Percentiles rank a stretch among this genome's conserved stretches.
Evolutionary conservation across 352 stramenopile genomes (phyloP).

Genomic region (Pythium scleroteichum): DNA sequence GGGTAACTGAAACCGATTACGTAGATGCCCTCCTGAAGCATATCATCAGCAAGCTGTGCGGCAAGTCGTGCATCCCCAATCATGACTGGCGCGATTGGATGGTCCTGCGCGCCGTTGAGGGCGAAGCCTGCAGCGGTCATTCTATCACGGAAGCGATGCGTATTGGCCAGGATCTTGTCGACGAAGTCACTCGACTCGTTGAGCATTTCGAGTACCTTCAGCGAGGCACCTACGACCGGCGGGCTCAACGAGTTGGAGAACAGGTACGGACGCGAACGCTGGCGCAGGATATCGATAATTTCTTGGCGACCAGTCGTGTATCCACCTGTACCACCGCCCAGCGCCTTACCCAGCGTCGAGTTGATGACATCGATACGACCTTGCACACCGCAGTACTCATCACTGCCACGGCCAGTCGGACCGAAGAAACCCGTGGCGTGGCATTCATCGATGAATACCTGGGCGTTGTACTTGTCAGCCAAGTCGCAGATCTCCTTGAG

Average conservation of each 20-base stretch:
- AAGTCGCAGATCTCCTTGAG: constrained; percentile 90
- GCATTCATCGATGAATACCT: constrained; percentile 94
- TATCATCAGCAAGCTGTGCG: constrained; percentile 88
- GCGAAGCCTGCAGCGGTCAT: constrained; percentile 91
- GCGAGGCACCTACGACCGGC: constrained; percentile 91
- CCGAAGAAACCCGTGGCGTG: constrained; percentile 95
- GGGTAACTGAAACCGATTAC: constrained; percentile 95
- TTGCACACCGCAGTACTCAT: constrained; percentile 90
- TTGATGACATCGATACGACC: constrained; percentile 94
- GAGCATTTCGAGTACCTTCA: constrained; percentile 94
- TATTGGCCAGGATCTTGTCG: constrained; percentile 88
- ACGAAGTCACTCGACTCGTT: constrained; percentile 83
- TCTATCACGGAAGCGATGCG: constrained; percentile 89
- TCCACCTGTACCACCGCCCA: constrained; percentile 91
- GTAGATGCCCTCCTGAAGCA: constrained; percentile 93
- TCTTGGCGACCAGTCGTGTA: constrained; percentile 92
- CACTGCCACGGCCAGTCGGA: constrained; percentile 87
- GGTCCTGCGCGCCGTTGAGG: constrained; percentile 84
- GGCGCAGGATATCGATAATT: constrained; percentile 90
- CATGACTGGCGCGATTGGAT: constrained; percentile 92
- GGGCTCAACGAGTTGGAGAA: constrained; percentile 94
- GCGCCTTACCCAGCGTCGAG: constrained; percentile 93
- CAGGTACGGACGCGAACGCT: constrained; percentile 91
- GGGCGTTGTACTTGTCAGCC: constrained; percentile 91
- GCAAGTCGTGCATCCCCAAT: constrained; percentile 90